phyloP scores from a whole-genome alignment of 331 rosid species.

The Acacia concinna region DNA sequence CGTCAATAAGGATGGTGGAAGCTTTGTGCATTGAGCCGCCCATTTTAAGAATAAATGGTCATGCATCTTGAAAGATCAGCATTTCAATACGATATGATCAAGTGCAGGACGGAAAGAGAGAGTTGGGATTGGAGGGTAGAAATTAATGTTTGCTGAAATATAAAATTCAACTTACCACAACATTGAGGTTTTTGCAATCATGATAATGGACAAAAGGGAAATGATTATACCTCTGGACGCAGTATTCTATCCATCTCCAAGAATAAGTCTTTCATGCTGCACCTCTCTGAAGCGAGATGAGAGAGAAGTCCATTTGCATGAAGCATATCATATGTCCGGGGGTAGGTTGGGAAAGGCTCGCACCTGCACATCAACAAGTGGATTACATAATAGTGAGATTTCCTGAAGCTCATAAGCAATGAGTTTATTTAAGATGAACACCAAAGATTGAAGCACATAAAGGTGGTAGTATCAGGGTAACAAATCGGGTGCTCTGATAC shows the following conservation, averaged over 20 bases:
- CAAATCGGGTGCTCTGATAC: not conserved
- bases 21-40: no score
- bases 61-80: not conserved
- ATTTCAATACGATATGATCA: not conserved
- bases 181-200: conserved; percentile 5
- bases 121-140: not conserved
- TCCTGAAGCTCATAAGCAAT: not conserved
- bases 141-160: not conserved
- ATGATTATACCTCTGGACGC: conserved; percentile 80
- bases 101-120: not conserved
- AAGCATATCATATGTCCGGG: conserved; percentile 84
- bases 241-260: conserved; percentile 90
- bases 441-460: not conserved
- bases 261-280: conserved; percentile 63
- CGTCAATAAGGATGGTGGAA: no score
- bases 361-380: conserved; percentile 59
- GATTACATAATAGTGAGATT: conserved; percentile 20
- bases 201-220: conserved; percentile 4
- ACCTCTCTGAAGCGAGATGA: conserved; percentile 62
- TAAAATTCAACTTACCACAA: conserved; percentile 6
- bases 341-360: conserved; percentile 88
- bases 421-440: conserved; percentile 17
- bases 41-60: conserved; percentile 9
- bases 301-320: conserved; percentile 82
- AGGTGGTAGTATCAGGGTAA: not conserved